Conservation (phyloP, 768 basidiomycete genomes). For the Lactarius hengduanensis region DNA sequence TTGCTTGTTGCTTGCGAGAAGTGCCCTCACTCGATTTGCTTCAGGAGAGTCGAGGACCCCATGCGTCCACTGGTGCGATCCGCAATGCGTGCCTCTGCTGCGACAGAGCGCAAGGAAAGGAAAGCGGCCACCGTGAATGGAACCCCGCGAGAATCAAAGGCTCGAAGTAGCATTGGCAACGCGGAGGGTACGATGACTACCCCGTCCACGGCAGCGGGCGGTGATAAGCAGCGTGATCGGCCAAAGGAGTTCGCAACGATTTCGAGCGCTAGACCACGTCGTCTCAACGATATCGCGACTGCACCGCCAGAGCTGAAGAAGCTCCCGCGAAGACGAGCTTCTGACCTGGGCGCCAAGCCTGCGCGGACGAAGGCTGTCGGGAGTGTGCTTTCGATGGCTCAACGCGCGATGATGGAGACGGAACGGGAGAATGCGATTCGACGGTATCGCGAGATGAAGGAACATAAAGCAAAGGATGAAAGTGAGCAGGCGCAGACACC, state of each 20-base stretch:
- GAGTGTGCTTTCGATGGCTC: slow-evolving; percentile 67
- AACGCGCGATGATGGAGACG: slow-evolving; percentile 72
- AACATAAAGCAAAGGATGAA: slow-evolving; percentile 37
- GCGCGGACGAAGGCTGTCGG: slow-evolving; percentile 23
- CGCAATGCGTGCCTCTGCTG: slow-evolving; percentile 58
- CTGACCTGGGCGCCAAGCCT: slow-evolving; percentile 10
- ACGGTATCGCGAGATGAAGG: slow-evolving; percentile 69
- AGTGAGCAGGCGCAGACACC: slow-evolving; percentile 1
- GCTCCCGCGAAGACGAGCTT: slow-evolving; percentile 47
- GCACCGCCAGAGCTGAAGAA: slow-evolving; percentile 64
- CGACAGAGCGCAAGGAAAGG: slow-evolving; percentile 45
- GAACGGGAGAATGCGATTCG: slow-evolving; percentile 69
- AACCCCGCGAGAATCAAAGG: slow-evolving; percentile 23
- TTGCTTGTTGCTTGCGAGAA: too few species aligned
- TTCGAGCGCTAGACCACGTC: slow-evolving; percentile 56
- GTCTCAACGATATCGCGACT: slow-evolving; percentile 68
- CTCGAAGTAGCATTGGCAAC: background rate
- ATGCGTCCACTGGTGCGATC: slow-evolving; percentile 63
- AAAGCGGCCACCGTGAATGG: slow-evolving; percentile 37
- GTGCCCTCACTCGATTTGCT: too few species aligned
- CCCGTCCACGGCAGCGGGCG: background rate
- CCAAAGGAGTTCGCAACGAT: slow-evolving; percentile 49
- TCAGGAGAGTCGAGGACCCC: slow-evolving; percentile 69
- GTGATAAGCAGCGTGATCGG: slow-evolving; percentile 20
- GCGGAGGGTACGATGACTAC: background rate